Percentiles rank a stretch among this genome's conserved stretches.
These are phyloP conservation scores for Hibiscus syriacus DNA, from an alignment of 345 rosid genomes.

Conservation along the genomic window DNA sequence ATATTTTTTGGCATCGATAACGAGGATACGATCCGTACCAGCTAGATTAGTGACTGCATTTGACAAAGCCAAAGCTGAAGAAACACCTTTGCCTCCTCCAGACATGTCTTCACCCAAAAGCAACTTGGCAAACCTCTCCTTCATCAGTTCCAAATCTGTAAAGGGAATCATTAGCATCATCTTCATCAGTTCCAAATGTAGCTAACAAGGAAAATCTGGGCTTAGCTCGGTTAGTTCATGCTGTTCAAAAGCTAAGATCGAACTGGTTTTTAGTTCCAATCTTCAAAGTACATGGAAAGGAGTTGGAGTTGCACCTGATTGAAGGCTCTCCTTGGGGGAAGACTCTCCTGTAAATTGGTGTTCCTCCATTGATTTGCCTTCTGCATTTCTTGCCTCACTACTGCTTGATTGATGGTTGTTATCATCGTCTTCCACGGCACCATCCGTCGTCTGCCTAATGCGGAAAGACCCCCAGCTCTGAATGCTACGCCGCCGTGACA, in stretches of 20 bases:
- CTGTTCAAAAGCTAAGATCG: too few relatives aligned
- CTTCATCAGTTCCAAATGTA: too few relatives aligned
- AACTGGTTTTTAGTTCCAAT: too few relatives aligned
- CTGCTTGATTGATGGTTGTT: neutral
- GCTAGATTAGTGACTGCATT: slow-evolving; percentile 70
- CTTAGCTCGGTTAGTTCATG: too few relatives aligned
- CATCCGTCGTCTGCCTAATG: slow-evolving; percentile 40
- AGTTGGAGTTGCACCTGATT: slow-evolving; percentile 28
- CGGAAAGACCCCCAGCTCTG: slow-evolving; percentile 43
- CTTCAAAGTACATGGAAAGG: too few relatives aligned
- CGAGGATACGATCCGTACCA: slow-evolving; percentile 15
- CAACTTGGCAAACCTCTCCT: slow-evolving; percentile 59
- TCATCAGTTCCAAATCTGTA: slow-evolving; percentile 54
- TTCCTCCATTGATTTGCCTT: neutral
- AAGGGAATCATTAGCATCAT: too few relatives aligned
- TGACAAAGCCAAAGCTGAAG: slow-evolving; percentile 67
- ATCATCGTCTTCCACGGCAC: slow-evolving; percentile 8
- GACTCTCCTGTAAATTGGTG: neutral
- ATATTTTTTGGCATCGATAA: too few relatives aligned
- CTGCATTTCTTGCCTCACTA: neutral
- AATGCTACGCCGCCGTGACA: slow-evolving; percentile 40
- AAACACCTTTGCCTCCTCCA: slow-evolving; percentile 71
- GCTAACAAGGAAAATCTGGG: too few relatives aligned
- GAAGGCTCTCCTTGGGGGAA: slow-evolving; percentile 24
- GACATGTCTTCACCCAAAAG: slow-evolving; percentile 78